Evolutionary conservation across 2,329 filamentous ascomycete genomes (phyloP).

Genomic region (Pseudogymnoascus destructans): DNA sequence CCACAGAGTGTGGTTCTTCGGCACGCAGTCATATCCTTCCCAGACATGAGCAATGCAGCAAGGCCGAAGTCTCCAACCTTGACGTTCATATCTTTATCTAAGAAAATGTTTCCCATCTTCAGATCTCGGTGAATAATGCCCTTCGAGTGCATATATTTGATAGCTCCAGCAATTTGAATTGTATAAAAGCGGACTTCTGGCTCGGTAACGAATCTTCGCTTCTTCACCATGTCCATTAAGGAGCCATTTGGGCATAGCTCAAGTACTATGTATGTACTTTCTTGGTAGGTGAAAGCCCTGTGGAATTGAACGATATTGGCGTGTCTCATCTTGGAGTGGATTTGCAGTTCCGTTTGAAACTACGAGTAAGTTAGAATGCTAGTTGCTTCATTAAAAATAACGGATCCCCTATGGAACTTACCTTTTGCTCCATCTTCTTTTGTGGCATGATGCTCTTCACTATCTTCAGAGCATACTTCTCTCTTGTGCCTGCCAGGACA

Average conservation of each 20-base stretch:
- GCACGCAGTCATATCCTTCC: conserved; percentile 70
- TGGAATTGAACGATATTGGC: conserved; percentile 93
- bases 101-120: conserved; percentile 96
- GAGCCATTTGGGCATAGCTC: conserved; percentile 93
- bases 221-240: conserved; percentile 95
- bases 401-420: conserved; percentile 25
- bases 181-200: conserved; percentile 90
- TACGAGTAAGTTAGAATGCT: conserved; percentile 23
- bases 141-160: conserved; percentile 94
- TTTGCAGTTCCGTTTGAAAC: conserved; percentile 80
- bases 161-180: conserved; percentile 87
- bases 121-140: conserved; percentile 94
- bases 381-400: background rate
- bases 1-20: conserved; percentile 89
- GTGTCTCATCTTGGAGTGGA: conserved; percentile 95
- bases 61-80: conserved; percentile 97
- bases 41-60: conserved; percentile 79
- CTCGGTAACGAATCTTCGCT: conserved; percentile 77
- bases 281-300: conserved; percentile 80
- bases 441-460: conserved; percentile 71
- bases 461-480: conserved; percentile 66
- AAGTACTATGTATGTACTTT: conserved; percentile 83
- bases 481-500: conserved; percentile 50
- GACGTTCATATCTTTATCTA: conserved; percentile 90
- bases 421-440: conserved; percentile 71